Percentiles rank a stretch among this genome's conserved stretches.
These are phyloP conservation scores for Rubus parviflorus DNA, from an alignment of 306 rosid species.

Conservation along the genomic window DNA sequence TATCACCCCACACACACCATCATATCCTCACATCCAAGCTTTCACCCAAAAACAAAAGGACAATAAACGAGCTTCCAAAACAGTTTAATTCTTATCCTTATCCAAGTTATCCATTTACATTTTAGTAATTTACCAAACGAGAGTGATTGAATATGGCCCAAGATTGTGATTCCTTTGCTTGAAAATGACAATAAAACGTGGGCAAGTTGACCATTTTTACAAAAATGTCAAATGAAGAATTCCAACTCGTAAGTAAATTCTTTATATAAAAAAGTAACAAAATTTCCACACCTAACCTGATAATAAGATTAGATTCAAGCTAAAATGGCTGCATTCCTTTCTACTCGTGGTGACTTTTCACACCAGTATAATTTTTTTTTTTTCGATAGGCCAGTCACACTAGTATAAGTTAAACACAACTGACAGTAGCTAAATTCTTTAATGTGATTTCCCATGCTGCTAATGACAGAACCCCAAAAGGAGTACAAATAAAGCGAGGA, in stretches of 20 bases:
- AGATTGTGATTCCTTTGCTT: too few relatives aligned
- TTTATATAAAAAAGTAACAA: not conserved
- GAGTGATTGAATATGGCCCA: too few relatives aligned
- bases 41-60: not conserved
- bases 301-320: not conserved
- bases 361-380: not conserved
- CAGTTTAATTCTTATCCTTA: too few relatives aligned
- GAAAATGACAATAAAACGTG: not conserved
- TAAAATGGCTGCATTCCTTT: not conserved
- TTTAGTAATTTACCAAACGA: too few relatives aligned
- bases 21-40: too few relatives aligned
- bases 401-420: not conserved
- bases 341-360: not conserved
- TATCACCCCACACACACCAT: too few relatives aligned
- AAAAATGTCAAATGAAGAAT: not conserved
- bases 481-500: slow-evolving; percentile 10
- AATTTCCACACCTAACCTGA: not conserved
- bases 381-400: not conserved
- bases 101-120: not conserved
- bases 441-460: too few relatives aligned
- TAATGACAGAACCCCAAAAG: not conserved
- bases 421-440: too few relatives aligned
- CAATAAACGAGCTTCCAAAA: not conserved
- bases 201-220: not conserved
- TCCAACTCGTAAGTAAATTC: not conserved